Evolutionary conservation across 495 filamentous ascomycete genomes (phyloP), one percentile per base, ranked within the genome.

Genomic region (Xylaria grammica): DNA sequence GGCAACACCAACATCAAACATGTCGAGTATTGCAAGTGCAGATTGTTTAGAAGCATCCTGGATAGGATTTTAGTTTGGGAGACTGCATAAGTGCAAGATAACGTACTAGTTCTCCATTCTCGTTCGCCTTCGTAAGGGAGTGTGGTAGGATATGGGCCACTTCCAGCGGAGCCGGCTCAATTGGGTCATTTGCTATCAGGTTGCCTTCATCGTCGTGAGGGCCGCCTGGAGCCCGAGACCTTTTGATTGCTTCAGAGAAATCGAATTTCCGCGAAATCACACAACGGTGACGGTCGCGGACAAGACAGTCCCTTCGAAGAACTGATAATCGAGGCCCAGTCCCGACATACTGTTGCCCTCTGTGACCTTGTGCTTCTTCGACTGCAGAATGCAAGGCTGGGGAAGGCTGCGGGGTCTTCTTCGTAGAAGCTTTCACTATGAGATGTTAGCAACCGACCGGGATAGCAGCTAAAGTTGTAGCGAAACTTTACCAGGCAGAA

Each of bases 211-310:
- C 40, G 40, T 59, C 55, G 45, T 27, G 55, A 45, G 55, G 22
- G 55, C 40, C 26, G 38, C 55, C 40, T n/a, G 26, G 55, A 45
- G 36, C 30, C 11, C 29, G 22, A 59, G 2, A 22, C 2, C 49
- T 56, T 61, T 65, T 59, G 36, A 30, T 48, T 17, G 71, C 71
- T 60, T 66, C 71, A 29, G 22, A 6, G 40, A 63, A 42, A 62
- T 73, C 71, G 46, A 69, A 73, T 63, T 63, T 66, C 45, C 69
- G 68, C 38, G 63, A 68, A 38, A 71, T 64, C 26, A 71, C 66
- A 63, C 66, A 73, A 40, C 66, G 68, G 63, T 71, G 55, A 60
- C 59, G 66, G 56, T 73, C 69, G 24, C 66, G 67, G 34, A 71
- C 38, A 24, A 73, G 64, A 46, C 69, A 71, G 46, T 55, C 62